Evolutionary conservation across 2,329 filamentous ascomycete species (phyloP).

Genomic region (Trichoderma asperellum): DNA sequence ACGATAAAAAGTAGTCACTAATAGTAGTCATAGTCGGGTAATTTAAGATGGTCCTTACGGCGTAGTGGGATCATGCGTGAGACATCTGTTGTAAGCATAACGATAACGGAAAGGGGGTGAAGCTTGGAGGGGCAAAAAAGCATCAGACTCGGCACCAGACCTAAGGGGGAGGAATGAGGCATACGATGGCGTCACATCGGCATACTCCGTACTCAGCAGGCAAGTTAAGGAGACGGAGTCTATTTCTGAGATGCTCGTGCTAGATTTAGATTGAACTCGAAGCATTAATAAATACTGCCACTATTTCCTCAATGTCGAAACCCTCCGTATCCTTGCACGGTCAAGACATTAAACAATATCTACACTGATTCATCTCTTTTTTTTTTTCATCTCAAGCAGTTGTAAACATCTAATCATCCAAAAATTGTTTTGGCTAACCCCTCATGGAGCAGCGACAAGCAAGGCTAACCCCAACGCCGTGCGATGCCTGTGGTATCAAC

Average conservation of each 20-base stretch:
- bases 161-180: neutral
- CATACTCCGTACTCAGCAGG: neutral
- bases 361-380: neutral
- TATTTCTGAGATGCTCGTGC: neutral
- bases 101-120: slow-evolving; percentile 3
- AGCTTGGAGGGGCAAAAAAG: neutral
- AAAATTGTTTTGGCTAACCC: neutral
- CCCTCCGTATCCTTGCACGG: neutral
- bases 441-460: slow-evolving; percentile 18
- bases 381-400: neutral
- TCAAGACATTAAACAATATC: neutral
- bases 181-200: slow-evolving; percentile 1
- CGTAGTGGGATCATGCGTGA: neutral
- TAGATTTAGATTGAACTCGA: slow-evolving; percentile 6
- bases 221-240: neutral
- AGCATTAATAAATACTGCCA: neutral
- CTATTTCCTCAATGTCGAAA: neutral
- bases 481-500: slow-evolving; percentile 30
- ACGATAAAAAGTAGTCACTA: neutral
- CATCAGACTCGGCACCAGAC: neutral
- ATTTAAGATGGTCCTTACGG: neutral
- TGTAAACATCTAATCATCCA: slow-evolving; percentile 21
- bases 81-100: neutral
- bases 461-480: slow-evolving; percentile 28
- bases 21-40: neutral